Evolutionary conservation across 768 basidiomycete genomes (phyloP).

Genomic region (Phylloporus sp.): DNA sequence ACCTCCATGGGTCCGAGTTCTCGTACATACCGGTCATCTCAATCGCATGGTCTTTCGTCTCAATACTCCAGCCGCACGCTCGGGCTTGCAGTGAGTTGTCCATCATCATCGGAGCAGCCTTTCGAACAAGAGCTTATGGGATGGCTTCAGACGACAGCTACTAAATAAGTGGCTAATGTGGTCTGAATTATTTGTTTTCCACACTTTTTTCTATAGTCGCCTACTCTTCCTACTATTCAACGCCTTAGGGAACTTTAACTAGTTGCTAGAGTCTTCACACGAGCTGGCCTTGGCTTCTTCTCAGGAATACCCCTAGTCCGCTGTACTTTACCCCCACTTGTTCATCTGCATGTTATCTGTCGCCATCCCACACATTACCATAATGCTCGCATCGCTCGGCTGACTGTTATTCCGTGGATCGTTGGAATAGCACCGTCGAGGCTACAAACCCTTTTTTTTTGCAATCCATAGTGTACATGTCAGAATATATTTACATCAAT

Average conservation of each 20-base stretch:
- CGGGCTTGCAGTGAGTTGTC: constrained; percentile 61
- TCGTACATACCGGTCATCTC: constrained; percentile 64
- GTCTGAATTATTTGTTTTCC: constrained; percentile 10
- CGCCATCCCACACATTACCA: constrained; percentile 33
- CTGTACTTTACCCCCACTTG: constrained; percentile 40
- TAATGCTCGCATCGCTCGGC: constrained; percentile 36
- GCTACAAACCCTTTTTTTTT: not conserved
- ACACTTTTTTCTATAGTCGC: constrained; percentile 2
- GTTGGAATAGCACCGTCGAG: not conserved
- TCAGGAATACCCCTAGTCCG: constrained; percentile 37
- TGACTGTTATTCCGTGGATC: constrained; percentile 15
- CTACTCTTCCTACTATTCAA: constrained; percentile 10
- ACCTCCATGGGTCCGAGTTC: constrained; percentile 58
- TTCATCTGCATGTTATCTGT: constrained; percentile 36
- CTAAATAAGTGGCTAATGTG: constrained; percentile 24
- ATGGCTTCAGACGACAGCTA: constrained; percentile 35
- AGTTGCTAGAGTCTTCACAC: constrained; percentile 27
- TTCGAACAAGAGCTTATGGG: constrained; percentile 36
- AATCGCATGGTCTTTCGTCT: constrained; percentile 65
- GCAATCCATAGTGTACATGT: constrained; percentile 4
- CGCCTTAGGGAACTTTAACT: constrained; percentile 18
- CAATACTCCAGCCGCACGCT: constrained; percentile 75
- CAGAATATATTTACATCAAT: not conserved
- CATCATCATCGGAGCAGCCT: constrained; percentile 33
- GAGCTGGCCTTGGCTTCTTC: constrained; percentile 35